A percentile compares a stretch with the other conserved stretches of the same genome.
phyloP scores from a whole-genome alignment of 495 filamentous ascomycete genomes.

The Daldinia bambusicola region DNA sequence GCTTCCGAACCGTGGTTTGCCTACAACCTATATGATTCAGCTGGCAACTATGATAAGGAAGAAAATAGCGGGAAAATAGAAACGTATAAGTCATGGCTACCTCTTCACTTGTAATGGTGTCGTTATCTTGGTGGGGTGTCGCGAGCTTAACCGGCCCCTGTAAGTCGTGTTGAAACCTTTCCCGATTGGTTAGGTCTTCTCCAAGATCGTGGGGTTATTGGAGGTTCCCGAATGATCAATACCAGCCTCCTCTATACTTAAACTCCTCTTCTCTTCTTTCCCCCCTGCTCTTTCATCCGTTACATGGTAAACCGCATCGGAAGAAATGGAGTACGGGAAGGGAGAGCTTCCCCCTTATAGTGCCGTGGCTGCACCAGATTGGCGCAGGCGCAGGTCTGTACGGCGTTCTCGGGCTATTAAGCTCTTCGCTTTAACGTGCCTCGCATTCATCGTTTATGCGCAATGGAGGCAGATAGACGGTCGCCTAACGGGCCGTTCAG shows the following conservation, averaged over 20 bases:
- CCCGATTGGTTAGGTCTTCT: constrained; percentile 24
- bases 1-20: no score
- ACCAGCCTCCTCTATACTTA: constrained; percentile 28
- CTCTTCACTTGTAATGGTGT: constrained; percentile 4
- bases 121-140: constrained; percentile 41
- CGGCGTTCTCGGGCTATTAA: constrained; percentile 52
- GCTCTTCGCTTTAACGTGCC: constrained; percentile 49
- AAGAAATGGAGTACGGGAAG: constrained; percentile 39
- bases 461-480: constrained; percentile 59
- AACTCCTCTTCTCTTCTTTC: constrained; percentile 1
- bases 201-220: constrained; percentile 19
- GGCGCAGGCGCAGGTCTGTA: constrained; percentile 39
- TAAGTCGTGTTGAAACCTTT: constrained; percentile 17
- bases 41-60: neutral
- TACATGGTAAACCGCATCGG: neutral
- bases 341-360: constrained; percentile 48
- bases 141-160: constrained; percentile 17
- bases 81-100: neutral
- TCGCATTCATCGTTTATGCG: constrained; percentile 59
- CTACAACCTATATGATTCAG: neutral
- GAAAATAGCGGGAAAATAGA: neutral
- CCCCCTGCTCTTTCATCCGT: constrained; percentile 4
- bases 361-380: constrained; percentile 38
- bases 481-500: constrained; percentile 31
- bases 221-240: constrained; percentile 19